These are phyloP conservation scores for Pholiota molesta DNA, from an alignment of 768 basidiomycete species.

Conservation along the genomic window DNA sequence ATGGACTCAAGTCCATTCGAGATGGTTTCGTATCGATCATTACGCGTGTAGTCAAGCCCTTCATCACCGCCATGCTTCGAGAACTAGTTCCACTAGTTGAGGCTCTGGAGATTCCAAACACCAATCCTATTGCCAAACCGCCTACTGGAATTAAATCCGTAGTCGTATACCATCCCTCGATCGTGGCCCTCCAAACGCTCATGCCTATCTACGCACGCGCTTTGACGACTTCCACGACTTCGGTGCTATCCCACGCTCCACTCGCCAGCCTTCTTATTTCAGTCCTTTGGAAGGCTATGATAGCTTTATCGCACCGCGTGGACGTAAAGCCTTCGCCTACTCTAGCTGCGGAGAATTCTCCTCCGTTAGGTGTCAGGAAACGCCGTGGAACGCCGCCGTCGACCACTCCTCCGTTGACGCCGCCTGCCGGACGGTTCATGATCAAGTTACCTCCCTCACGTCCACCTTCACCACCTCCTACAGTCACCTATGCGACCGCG, in stretches of 20 bases:
- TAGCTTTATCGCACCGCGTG: constrained; percentile 70
- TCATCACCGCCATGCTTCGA: constrained; percentile 61
- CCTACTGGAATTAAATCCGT: constrained; percentile 33
- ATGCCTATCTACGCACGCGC: constrained; percentile 65
- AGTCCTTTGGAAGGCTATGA: constrained; percentile 72
- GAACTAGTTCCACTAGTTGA: constrained; percentile 66
- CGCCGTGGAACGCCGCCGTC: constrained; percentile 39
- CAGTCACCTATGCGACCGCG: constrained; percentile 39
- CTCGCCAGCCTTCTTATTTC: constrained; percentile 76
- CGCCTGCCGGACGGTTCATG: constrained; percentile 59
- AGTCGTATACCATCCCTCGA: constrained; percentile 56
- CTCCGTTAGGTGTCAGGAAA: constrained; percentile 39
- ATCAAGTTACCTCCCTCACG: constrained; percentile 71
- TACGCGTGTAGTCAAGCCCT: constrained; percentile 65
- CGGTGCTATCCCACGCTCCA: constrained; percentile 55
- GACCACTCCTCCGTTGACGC: constrained; percentile 56
- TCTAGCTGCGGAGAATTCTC: constrained; percentile 37
- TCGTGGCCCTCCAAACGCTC: constrained; percentile 57
- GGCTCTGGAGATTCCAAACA: constrained; percentile 55
- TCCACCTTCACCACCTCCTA: constrained; percentile 61
- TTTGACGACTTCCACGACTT: constrained; percentile 57
- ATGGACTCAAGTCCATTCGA: constrained; percentile 70
- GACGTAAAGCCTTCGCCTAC: constrained; percentile 40
- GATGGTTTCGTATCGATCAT: constrained; percentile 72
- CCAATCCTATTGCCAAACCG: constrained; percentile 30